Conservation (phyloP, 1,284 basidiomycete species). For the Somion occarium region DNA sequence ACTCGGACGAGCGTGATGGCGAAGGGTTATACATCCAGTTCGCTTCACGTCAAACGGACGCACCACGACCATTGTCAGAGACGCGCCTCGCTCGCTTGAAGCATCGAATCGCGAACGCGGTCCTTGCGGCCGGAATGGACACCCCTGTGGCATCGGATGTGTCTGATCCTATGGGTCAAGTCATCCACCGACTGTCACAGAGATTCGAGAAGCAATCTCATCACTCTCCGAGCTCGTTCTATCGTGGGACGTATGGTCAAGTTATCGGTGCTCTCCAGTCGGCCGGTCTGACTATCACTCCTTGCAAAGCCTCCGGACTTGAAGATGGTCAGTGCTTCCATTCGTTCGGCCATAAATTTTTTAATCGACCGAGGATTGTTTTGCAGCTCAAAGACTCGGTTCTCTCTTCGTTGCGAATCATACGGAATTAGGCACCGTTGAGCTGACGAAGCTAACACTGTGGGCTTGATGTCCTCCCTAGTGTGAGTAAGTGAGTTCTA, state of each 20-base stretch:
- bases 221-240: slow-evolving; percentile 28
- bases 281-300: slow-evolving; percentile 37
- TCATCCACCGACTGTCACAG: neutral
- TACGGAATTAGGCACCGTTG: slow-evolving; percentile 27
- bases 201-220: neutral
- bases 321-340: slow-evolving; percentile 30
- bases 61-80: slow-evolving; percentile 26
- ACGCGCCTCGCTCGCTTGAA: slow-evolving; percentile 34
- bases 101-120: slow-evolving; percentile 37
- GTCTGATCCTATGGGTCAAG: slow-evolving; percentile 14
- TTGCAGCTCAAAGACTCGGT: slow-evolving; percentile 38
- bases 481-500: no score
- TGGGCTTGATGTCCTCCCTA: slow-evolving; percentile 61
- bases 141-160: slow-evolving; percentile 23
- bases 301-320: slow-evolving; percentile 32
- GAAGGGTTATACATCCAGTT: slow-evolving; percentile 37
- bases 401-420: slow-evolving; percentile 40
- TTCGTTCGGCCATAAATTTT: slow-evolving; percentile 1
- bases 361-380: neutral
- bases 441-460: slow-evolving; percentile 40
- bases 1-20: slow-evolving; percentile 11
- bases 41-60: slow-evolving; percentile 17
- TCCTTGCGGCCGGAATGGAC: slow-evolving; percentile 44
- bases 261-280: slow-evolving; percentile 37
- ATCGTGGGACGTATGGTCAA: slow-evolving; percentile 47